Evolutionary conservation across 2,329 filamentous ascomycete species (phyloP).

Genomic region (Stemphylium beticola): DNA sequence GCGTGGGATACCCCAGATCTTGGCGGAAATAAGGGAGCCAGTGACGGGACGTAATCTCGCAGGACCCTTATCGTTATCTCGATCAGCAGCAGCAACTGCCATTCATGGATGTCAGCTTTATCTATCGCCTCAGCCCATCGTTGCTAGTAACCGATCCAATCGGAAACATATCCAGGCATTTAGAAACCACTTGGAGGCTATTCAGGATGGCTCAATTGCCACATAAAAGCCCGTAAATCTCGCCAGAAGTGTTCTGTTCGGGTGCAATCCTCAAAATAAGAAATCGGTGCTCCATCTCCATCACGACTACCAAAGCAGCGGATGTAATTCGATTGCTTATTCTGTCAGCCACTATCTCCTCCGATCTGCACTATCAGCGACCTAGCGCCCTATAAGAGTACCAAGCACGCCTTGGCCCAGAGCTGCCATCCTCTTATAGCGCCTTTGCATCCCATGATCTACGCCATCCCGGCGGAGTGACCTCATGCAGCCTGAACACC

Average conservation of each 20-base stretch:
- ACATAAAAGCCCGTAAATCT: background rate
- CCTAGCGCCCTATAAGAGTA: constrained; percentile 16
- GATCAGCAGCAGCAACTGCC: constrained; percentile 38
- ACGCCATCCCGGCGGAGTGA: constrained; percentile 29
- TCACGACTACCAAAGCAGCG: background rate
- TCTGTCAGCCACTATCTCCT: background rate
- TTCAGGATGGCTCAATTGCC: background rate
- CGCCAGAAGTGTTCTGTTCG: background rate
- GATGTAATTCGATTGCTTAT: background rate
- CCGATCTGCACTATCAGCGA: constrained; percentile 11
- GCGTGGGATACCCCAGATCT: constrained; percentile 36
- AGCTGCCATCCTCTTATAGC: constrained; percentile 26
- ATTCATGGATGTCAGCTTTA: constrained; percentile 27
- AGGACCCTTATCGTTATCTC: constrained; percentile 46
- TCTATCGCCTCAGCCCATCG: constrained; percentile 27
- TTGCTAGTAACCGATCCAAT: constrained; percentile 19
- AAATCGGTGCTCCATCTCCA: background rate
- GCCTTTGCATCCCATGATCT: constrained; percentile 17
- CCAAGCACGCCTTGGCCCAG: constrained; percentile 30
- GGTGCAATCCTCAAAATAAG: background rate
- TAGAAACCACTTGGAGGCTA: background rate
- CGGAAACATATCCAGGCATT: background rate
- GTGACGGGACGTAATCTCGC: constrained; percentile 35
- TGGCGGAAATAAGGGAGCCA: constrained; percentile 21
- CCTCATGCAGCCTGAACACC: constrained; percentile 35